A percentile compares a stretch with the other conserved stretches of the same genome.
These are phyloP conservation scores for Dactylellina leptospora DNA, from an alignment of 2,329 filamentous ascomycete species.

Conservation along the genomic window DNA sequence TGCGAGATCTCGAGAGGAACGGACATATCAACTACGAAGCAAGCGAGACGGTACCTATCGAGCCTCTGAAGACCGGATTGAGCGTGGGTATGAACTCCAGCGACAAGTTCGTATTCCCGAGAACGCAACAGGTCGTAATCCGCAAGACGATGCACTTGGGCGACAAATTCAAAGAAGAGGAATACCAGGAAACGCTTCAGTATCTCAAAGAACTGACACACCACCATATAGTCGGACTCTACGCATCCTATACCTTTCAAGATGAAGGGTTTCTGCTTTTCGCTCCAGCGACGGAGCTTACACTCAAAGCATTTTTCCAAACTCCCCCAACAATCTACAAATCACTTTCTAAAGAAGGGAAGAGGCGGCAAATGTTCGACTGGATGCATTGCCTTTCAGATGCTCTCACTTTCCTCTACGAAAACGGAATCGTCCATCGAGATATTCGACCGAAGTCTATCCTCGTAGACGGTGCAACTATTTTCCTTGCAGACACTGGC, in stretches of 20 bases:
- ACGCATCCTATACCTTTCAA: conserved; percentile 74
- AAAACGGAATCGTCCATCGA: conserved; percentile 70
- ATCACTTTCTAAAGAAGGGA: conserved; percentile 69
- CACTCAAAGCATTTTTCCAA: conserved; percentile 73
- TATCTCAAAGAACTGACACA: conserved; percentile 70
- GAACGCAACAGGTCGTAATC: conserved; percentile 69
- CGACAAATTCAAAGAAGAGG: conserved; percentile 59
- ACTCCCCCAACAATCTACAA: conserved; percentile 71
- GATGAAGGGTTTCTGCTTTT: conserved; percentile 72
- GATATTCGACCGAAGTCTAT: conserved; percentile 75
- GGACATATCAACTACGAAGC: conserved; percentile 72
- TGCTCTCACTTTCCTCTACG: conserved; percentile 74
- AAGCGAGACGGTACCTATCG: conserved; percentile 74
- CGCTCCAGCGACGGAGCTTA: conserved; percentile 73
- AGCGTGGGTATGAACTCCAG: conserved; percentile 37
- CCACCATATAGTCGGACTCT: conserved; percentile 74
- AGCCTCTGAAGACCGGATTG: conserved; percentile 61
- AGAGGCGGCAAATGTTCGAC: conserved; percentile 71
- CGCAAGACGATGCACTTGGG: conserved; percentile 68
- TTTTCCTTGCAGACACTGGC: conserved; percentile 72
- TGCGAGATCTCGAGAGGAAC: conserved; percentile 70
- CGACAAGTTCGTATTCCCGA: conserved; percentile 57
- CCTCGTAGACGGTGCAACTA: conserved; percentile 72
- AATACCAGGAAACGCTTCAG: conserved; percentile 71
- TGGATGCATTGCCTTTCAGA: conserved; percentile 79